phyloP scores from a whole-genome alignment of 2,329 filamentous ascomycete species.

The Ophiostoma piceae region DNA sequence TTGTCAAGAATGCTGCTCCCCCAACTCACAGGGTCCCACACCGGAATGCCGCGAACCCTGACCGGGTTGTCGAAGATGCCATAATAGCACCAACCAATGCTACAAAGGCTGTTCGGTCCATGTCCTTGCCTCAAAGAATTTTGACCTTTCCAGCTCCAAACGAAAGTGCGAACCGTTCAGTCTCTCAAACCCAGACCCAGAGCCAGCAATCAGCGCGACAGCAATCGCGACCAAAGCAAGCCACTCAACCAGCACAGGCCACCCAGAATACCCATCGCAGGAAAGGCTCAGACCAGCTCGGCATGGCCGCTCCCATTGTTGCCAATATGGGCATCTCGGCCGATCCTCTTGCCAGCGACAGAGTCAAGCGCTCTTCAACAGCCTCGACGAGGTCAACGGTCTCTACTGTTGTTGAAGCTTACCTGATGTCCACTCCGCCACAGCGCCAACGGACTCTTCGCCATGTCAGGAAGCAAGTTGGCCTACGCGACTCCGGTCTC shows the following conservation, averaged over 20 bases:
- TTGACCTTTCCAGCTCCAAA: conserved; percentile 38
- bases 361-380: conserved; percentile 47
- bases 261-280: neutral
- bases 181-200: conserved; percentile 27
- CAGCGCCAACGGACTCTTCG: conserved; percentile 52
- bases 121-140: conserved; percentile 43
- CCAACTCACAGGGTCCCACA: conserved; percentile 41
- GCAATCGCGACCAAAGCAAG: conserved; percentile 33
- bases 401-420: conserved; percentile 55
- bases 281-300: conserved; percentile 14
- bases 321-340: conserved; percentile 29
- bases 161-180: conserved; percentile 30
- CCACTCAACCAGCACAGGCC: neutral
- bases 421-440: conserved; percentile 48
- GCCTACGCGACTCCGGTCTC: conserved; percentile 45
- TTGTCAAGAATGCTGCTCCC: conserved; percentile 50
- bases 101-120: conserved; percentile 44
- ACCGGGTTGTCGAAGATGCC: conserved; percentile 44
- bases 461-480: conserved; percentile 54
- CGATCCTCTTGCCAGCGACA: conserved; percentile 43
- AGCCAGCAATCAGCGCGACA: conserved; percentile 24
- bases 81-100: conserved; percentile 48
- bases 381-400: conserved; percentile 51
- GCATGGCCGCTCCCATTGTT: conserved; percentile 22
- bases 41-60: conserved; percentile 26